phyloP scores from a whole-genome alignment of 768 basidiomycete species.

The Suillus hirtellus region DNA sequence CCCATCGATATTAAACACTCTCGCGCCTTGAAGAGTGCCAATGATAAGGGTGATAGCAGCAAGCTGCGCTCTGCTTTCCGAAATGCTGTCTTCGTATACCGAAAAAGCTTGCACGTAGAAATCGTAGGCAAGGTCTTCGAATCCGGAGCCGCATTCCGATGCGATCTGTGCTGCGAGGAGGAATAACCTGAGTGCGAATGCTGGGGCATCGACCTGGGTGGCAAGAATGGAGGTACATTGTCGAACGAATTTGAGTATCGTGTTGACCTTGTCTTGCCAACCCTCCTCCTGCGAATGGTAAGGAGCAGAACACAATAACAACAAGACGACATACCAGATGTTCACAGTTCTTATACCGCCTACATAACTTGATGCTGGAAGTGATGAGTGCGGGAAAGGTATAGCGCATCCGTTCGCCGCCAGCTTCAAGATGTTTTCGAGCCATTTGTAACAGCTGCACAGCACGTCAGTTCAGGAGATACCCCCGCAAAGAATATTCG shows the following conservation, averaged over 20 bases:
- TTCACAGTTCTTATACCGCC: conserved; percentile 85
- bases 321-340: conserved; percentile 50
- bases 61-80: conserved; percentile 91
- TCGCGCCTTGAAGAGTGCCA: conserved; percentile 81
- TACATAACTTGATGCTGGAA: conserved; percentile 87
- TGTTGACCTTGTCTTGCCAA: conserved; percentile 83
- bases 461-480: background rate
- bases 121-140: conserved; percentile 96
- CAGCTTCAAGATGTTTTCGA: conserved; percentile 83
- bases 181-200: conserved; percentile 92
- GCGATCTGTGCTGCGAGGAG: conserved; percentile 94
- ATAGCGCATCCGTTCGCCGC: conserved; percentile 93
- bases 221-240: conserved; percentile 92
- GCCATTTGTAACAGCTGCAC: conserved; percentile 86
- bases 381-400: conserved; percentile 97
- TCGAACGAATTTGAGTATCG: conserved; percentile 91
- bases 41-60: conserved; percentile 98
- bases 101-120: conserved; percentile 97
- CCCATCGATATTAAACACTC: conserved; percentile 92
- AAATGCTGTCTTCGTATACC: conserved; percentile 97
- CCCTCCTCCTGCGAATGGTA: conserved; percentile 65
- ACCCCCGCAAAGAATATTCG: conserved; percentile 20
- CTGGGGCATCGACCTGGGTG: conserved; percentile 88
- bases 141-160: conserved; percentile 89
- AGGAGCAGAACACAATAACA: background rate